Conservation (phyloP, 192 early-diverging fungal genomes). For the Entomortierella parvispora region DNA sequence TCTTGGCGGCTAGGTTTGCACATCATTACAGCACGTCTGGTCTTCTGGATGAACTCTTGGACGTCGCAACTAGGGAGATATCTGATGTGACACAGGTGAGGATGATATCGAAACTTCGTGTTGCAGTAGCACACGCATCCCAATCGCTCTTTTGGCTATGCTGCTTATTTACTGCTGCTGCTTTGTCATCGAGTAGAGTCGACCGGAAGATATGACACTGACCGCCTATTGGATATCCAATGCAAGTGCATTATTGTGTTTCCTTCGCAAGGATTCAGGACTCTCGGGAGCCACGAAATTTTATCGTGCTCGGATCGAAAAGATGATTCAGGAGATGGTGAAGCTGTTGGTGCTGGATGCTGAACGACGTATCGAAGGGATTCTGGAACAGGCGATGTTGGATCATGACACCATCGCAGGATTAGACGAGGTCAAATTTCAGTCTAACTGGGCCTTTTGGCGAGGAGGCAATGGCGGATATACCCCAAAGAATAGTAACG, state of each 20-base stretch:
- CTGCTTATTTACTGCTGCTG: not conserved
- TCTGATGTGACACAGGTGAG: slow-evolving; percentile 61
- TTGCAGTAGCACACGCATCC: not conserved
- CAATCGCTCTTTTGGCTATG: not conserved
- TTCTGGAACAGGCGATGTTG: slow-evolving; percentile 72
- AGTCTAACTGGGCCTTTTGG: slow-evolving; percentile 60
- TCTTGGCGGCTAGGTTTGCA: slow-evolving; percentile 89
- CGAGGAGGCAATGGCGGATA: slow-evolving; percentile 49
- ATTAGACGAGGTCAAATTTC: slow-evolving; percentile 64
- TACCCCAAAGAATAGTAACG: slow-evolving; percentile 22
- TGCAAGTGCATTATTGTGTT: slow-evolving; percentile 79
- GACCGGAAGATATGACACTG: slow-evolving; percentile 63
- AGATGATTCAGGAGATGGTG: slow-evolving; percentile 78
- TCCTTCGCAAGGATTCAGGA: slow-evolving; percentile 85
- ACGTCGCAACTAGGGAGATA: slow-evolving; percentile 67
- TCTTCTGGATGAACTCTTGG: slow-evolving; percentile 75
- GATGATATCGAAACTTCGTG: not conserved
- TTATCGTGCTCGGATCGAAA: slow-evolving; percentile 77
- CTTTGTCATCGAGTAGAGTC: slow-evolving; percentile 27
- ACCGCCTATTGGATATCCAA: slow-evolving; percentile 90
- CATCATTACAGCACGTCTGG: slow-evolving; percentile 80
- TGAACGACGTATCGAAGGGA: slow-evolving; percentile 68
- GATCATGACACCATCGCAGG: slow-evolving; percentile 77
- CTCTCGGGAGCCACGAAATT: slow-evolving; percentile 73
- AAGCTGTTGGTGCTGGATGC: slow-evolving; percentile 68